Evolutionary conservation across 2,329 filamentous ascomycete species (phyloP).

Genomic region (Biscogniauxia mediterranea): DNA sequence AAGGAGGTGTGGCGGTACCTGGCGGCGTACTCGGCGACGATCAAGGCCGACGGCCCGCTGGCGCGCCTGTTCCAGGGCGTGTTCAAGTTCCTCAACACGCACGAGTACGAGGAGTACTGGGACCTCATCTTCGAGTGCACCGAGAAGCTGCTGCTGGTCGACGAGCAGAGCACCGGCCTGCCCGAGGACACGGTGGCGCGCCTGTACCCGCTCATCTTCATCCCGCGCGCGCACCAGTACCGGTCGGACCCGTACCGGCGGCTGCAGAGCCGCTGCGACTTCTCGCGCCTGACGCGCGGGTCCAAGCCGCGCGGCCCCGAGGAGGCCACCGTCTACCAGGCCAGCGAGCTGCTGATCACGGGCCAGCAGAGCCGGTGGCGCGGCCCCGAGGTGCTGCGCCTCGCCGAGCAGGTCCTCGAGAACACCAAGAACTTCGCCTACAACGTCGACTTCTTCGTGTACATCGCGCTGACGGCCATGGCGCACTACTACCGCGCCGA

Average conservation of each 20-base stretch:
- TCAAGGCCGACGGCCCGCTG: constrained; percentile 24
- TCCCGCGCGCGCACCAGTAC: constrained; percentile 29
- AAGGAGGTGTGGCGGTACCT: constrained; percentile 32
- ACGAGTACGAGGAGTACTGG: constrained; percentile 32
- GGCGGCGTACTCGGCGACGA: constrained; percentile 25
- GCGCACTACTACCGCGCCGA: constrained; percentile 26
- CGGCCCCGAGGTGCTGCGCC: constrained; percentile 21
- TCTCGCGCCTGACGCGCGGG: constrained; percentile 19
- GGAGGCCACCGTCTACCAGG: constrained; percentile 25
- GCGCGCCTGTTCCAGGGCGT: constrained; percentile 28
- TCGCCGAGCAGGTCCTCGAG: constrained; percentile 27
- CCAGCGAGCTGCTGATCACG: constrained; percentile 27
- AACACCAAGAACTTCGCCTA: constrained; percentile 26
- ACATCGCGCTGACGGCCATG: constrained; percentile 26
- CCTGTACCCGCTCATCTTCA: constrained; percentile 29
- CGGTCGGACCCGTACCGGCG: constrained; percentile 24
- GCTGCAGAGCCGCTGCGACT: constrained; percentile 29
- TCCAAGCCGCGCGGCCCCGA: constrained; percentile 25
- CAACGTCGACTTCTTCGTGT: constrained; percentile 29
- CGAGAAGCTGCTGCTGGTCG: constrained; percentile 27
- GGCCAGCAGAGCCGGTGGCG: constrained; percentile 26
- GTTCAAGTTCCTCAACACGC: constrained; percentile 28
- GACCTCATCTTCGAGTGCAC: constrained; percentile 31
- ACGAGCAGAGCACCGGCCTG: constrained; percentile 26
- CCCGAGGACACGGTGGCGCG: constrained; percentile 28